Conservation (phyloP, 2,329 filamentous ascomycete genomes). For the Fusarium hainanense region DNA sequence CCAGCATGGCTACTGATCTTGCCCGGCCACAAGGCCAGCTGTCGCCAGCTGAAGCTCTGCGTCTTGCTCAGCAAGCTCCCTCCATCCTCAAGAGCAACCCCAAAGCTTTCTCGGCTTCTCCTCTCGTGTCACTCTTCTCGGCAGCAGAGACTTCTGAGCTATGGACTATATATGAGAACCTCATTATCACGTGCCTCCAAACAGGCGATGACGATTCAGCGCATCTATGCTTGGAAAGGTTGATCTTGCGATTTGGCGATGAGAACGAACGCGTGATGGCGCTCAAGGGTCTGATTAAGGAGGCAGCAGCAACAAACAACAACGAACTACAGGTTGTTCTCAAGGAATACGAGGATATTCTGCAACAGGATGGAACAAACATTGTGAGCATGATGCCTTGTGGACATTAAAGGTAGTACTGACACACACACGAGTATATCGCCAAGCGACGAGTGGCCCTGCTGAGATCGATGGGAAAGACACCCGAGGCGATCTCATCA, state of each 20-base stretch:
- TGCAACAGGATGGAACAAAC: conserved; percentile 80
- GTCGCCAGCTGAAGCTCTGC: conserved; percentile 65
- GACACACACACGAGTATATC: conserved; percentile 70
- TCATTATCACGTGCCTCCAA: conserved; percentile 84
- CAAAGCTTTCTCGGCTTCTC: conserved; percentile 65
- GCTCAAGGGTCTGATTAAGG: conserved; percentile 83
- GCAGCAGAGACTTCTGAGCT: conserved; percentile 78
- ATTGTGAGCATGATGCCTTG: conserved; percentile 66
- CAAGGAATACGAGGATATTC: conserved; percentile 79
- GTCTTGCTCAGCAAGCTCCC: conserved; percentile 71
- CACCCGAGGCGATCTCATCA: conserved; percentile 77
- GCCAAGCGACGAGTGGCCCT: conserved; percentile 86
- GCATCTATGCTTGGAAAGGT: conserved; percentile 76
- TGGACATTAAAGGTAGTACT: conserved; percentile 24
- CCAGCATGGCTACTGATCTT: conserved; percentile 63
- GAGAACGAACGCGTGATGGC: conserved; percentile 89
- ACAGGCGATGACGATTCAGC: conserved; percentile 86
- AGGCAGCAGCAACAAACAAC: conserved; percentile 78
- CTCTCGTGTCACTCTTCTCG: conserved; percentile 64
- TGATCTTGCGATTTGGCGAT: conserved; percentile 83
- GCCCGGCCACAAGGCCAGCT: conserved; percentile 68
- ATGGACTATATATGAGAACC: conserved; percentile 88
- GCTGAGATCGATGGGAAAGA: conserved; percentile 76
- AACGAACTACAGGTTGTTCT: conserved; percentile 76
- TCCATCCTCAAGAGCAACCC: conserved; percentile 64